Conservation (phyloP, 177 flowering plant species). For the Vitis hybrid region DNA sequence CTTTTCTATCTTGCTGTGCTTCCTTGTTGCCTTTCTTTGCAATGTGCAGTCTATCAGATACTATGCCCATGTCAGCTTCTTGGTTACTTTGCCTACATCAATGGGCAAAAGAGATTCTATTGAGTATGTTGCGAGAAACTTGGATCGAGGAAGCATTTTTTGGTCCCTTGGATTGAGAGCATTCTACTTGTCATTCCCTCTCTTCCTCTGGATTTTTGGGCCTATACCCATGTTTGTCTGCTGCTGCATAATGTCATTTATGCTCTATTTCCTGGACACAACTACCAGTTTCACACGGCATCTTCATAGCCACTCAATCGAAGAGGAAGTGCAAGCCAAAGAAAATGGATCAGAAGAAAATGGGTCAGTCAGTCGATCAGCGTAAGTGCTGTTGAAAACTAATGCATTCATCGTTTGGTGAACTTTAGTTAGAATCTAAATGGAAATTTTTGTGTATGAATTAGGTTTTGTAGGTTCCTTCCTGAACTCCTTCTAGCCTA, state of each 20-base stretch:
- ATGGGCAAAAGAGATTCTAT: conserved; percentile 32
- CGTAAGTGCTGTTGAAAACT: conserved; percentile 9
- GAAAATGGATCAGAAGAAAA: conserved; percentile 20
- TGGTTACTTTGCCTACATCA: conserved; percentile 49
- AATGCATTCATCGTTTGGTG: background rate
- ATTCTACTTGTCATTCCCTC: conserved; percentile 75
- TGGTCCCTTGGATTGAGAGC: conserved; percentile 88
- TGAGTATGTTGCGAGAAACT: conserved; percentile 53
- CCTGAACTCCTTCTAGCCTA: background rate
- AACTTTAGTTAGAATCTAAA: background rate
- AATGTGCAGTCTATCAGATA: conserved; percentile 83
- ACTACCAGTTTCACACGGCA: conserved; percentile 44
- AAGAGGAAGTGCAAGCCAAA: conserved; percentile 16
- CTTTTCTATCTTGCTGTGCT: conserved; percentile 64
- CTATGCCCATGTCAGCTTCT: conserved; percentile 81
- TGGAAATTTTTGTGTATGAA: background rate
- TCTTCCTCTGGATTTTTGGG: conserved; percentile 85
- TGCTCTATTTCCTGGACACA: conserved; percentile 77
- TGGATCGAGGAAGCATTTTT: conserved; percentile 70
- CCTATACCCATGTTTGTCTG: conserved; percentile 81
- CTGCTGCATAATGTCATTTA: conserved; percentile 41
- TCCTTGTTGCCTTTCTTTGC: conserved; percentile 74
- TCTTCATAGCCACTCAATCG: conserved; percentile 40
- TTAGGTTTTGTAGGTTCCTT: background rate
- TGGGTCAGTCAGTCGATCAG: conserved; percentile 11